phyloP scores from a whole-genome alignment of 257 asterid genomes.

The Hygrophila difformis region DNA sequence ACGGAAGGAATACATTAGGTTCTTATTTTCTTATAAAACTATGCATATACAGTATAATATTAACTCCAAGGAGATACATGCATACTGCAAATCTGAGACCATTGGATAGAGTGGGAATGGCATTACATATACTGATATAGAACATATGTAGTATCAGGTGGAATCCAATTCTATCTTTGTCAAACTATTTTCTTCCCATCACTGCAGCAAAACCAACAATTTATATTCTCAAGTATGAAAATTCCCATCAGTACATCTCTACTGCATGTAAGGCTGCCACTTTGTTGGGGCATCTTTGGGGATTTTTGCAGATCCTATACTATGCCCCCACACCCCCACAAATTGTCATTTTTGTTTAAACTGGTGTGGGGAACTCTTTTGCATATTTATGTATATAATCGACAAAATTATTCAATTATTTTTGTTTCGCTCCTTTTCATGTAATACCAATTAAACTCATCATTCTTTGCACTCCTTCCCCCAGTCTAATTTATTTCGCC shows the following conservation, averaged over 20 bases:
- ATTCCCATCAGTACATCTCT: slow-evolving; percentile 13
- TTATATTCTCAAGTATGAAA: slow-evolving; percentile 10
- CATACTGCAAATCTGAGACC: too few relatives aligned
- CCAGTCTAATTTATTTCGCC: too few relatives aligned
- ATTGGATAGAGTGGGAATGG: too few relatives aligned
- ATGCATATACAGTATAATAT: too few relatives aligned
- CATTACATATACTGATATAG: too few relatives aligned
- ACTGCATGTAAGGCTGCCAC: slow-evolving; percentile 28
- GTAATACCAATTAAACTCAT: slow-evolving; percentile 5
- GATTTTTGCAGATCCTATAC: slow-evolving; percentile 47
- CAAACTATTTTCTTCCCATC: neutral
- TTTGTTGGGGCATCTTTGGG: slow-evolving; percentile 32
- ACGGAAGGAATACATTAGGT: too few relatives aligned
- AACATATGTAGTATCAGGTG: neutral
- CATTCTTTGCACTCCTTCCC: neutral
- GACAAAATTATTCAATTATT: neutral
- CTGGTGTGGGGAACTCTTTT: slow-evolving; percentile 25
- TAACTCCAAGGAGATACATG: too few relatives aligned
- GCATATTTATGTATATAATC: slow-evolving; percentile 11
- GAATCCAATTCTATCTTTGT: neutral
- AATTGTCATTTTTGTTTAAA: slow-evolving; percentile 22
- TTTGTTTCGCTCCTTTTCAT: neutral
- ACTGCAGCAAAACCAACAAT: neutral
- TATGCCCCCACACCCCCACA: slow-evolving; percentile 47
- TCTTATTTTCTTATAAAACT: too few relatives aligned